These are phyloP conservation scores for Hygrophoropsis aurantiaca DNA, from an alignment of 768 basidiomycete species.

Conservation along the genomic window DNA sequence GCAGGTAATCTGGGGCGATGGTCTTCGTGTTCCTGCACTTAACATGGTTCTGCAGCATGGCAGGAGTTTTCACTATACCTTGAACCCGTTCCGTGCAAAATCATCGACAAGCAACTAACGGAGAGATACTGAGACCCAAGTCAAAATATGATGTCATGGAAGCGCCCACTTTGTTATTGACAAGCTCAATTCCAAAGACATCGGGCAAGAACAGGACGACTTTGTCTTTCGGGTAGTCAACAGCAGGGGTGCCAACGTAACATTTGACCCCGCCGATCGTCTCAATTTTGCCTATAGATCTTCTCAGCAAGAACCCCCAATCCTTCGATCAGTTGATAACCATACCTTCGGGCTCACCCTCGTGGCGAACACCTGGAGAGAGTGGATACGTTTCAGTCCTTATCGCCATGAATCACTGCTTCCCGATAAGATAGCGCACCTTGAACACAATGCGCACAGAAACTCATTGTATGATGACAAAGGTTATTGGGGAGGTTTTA, in stretches of 20 bases:
- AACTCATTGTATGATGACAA: neutral
- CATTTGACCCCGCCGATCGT: constrained; percentile 37
- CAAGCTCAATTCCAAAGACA: constrained; percentile 47
- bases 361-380: constrained; percentile 14
- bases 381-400: neutral
- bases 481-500: too few species aligned
- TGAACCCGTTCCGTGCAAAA: constrained; percentile 40
- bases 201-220: constrained; percentile 40
- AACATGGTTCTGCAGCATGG: neutral
- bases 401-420: too few species aligned
- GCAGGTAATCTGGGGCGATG: constrained; percentile 25
- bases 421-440: neutral
- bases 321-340: neutral
- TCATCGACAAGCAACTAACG: constrained; percentile 43
- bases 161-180: constrained; percentile 45
- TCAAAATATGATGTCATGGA: too few species aligned
- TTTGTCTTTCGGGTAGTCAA: constrained; percentile 33
- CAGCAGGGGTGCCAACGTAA: constrained; percentile 41
- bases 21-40: constrained; percentile 6
- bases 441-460: neutral
- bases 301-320: neutral
- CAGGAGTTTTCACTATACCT: constrained; percentile 13
- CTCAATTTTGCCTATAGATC: constrained; percentile 32
- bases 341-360: constrained; percentile 35
- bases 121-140: too few species aligned